Conservation (phyloP, 495 filamentous ascomycete species). For the Letharia columbiana region DNA sequence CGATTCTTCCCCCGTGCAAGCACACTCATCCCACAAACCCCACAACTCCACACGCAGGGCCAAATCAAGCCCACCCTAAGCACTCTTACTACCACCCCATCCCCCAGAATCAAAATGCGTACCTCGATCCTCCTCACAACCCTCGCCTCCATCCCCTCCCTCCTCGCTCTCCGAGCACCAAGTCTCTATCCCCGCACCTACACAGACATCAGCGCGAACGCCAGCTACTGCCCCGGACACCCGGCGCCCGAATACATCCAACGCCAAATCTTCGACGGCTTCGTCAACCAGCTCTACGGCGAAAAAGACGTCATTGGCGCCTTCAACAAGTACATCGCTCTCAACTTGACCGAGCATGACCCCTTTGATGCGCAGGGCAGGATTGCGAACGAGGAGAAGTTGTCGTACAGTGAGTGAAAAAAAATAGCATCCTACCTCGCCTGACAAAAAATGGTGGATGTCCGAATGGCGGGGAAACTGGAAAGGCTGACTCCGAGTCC, state of each 20-base stretch:
- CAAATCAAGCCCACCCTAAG: background rate
- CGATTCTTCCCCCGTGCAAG: too few species aligned
- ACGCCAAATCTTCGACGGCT: constrained; percentile 16
- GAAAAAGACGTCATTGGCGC: constrained; percentile 14
- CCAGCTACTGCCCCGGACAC: constrained; percentile 13
- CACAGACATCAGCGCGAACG: background rate
- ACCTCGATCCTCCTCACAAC: background rate
- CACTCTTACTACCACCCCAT: background rate
- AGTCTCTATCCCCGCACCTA: background rate
- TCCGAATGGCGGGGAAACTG: background rate
- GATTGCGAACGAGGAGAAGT: constrained; percentile 10
- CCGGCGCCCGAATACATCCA: constrained; percentile 12
- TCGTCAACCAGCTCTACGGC: constrained; percentile 14
- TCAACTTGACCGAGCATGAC: constrained; percentile 20
- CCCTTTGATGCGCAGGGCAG: constrained; percentile 18
- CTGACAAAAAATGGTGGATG: background rate
- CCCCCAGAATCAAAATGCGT: background rate
- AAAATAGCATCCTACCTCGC: background rate
- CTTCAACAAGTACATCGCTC: constrained; percentile 15
- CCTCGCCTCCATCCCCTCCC: background rate
- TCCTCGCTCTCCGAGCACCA: background rate
- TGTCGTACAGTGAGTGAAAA: background rate
- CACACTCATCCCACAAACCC: background rate
- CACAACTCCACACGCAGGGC: background rate
- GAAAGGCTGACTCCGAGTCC: background rate